Evolutionary conservation across 2,329 filamentous ascomycete species (phyloP), one percentile per base, ranked within the genome.

Genomic region (Ophiosphaerella herpotricha): DNA sequence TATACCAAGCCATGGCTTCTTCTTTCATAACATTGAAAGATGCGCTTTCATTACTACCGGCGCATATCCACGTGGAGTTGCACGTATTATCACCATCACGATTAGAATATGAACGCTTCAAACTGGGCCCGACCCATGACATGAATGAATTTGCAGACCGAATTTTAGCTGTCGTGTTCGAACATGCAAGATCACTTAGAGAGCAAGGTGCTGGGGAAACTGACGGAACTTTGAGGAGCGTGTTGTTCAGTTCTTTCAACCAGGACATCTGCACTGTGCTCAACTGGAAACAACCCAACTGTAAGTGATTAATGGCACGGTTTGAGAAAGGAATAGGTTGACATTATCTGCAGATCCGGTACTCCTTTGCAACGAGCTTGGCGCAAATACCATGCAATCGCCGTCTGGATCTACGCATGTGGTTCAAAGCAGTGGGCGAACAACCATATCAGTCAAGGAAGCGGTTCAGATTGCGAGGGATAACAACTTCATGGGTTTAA

Each of bases 201-300:
- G 81, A 86, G 52, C 76, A 78, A 55, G 85, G 84, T 1, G 61
- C 62, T 8, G 68, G 68, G 5, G 85, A 71, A 40, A 64, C 68
- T 38, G 70, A 90, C 7, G 86, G 90, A 46, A 84, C 86, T 13
- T 86, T 94, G 60, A 82, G 92, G 35, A 96, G 90, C 11, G 87
- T 99, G 44, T 90, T 97, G 9, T 97, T 99, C 72, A 95, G 90
- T 64, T 96, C 91, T 18, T 96, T 93, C 74, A 97, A 96, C 69
- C 81, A 90, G 11, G 88, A 87, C 57, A 84, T 97, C 16, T 99
- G 94, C 75, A 95, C 90, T 13, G 92, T 93, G 5, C 77, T 99
- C 63, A 99, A 99, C 75, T 99, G 94, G 94, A 99, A 99, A 74
- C 94, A 99, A 73, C 94, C 94, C 2, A 99, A 97, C 70, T 99